Evolutionary conservation across 352 stramenopile genomes (phyloP).

Genomic region (Pythium coloratum): DNA sequence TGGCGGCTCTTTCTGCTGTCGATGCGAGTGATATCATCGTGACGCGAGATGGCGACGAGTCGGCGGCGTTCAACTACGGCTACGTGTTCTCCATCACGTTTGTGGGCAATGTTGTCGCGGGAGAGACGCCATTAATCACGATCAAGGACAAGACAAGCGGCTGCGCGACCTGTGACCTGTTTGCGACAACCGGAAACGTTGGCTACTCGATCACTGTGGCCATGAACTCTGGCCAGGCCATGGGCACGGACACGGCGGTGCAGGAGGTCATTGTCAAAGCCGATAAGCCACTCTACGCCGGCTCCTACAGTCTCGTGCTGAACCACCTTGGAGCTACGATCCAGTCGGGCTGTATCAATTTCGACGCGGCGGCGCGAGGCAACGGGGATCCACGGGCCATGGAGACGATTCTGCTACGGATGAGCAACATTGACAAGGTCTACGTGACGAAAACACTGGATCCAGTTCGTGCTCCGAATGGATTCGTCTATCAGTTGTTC

Average conservation of each 20-base stretch:
- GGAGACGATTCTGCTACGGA: conserved; percentile 46
- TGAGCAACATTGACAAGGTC: conserved; percentile 79
- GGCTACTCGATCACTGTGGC: conserved; percentile 30
- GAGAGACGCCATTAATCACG: conserved; percentile 47
- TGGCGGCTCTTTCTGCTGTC: conserved; percentile 41
- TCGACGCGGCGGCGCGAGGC: conserved; percentile 49
- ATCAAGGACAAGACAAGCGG: conserved; percentile 27
- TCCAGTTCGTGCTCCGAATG: conserved; percentile 37
- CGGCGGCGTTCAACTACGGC: conserved; percentile 52
- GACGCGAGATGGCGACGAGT: conserved; percentile 69
- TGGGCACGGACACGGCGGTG: conserved; percentile 73
- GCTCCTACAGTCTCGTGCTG: conserved; percentile 63
- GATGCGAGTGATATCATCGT: conserved; percentile 57
- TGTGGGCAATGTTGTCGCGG: conserved; percentile 66
- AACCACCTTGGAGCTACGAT: conserved; percentile 35
- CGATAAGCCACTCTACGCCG: conserved; percentile 45
- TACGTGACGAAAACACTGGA: conserved; percentile 59
- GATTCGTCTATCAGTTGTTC: conserved; percentile 71
- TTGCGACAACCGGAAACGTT: conserved; percentile 40
- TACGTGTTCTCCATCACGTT: conserved; percentile 80
- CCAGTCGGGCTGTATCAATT: conserved; percentile 55
- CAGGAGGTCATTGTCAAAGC: conserved; percentile 68
- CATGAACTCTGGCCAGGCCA: conserved; percentile 48
- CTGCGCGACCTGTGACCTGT: conserved; percentile 27
- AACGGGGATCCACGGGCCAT: conserved; percentile 40